Evolutionary conservation across 1,284 basidiomycete species (phyloP), one percentile per base, ranked within the genome.

Genomic region (Agaricales sp.): DNA sequence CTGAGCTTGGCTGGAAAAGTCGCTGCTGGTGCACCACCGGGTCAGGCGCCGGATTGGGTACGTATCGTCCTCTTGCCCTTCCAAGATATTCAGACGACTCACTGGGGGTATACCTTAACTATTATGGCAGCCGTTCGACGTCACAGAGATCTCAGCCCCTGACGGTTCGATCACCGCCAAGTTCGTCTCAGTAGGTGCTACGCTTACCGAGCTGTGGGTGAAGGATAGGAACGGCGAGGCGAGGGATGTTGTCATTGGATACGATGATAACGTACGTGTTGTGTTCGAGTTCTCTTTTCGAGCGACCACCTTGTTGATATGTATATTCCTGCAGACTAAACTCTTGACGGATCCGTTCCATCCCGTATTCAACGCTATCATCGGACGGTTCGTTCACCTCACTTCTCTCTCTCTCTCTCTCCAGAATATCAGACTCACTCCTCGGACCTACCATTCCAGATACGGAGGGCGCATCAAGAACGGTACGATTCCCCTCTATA

Each of bases 151-250:
- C 47, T 65, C 65, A 3, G 68, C 75, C 1, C 70, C 71, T 0
- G 77, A 79, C 58, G 73, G 70, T 2, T 77, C 74, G 18, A 67
- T 77, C 49, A 69, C 67, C 1, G 75, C 75, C 3, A 75, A 71
- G 55, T 77, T 76, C 51, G 73, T 77, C 11, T 72, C 72, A 3
- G 66, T 74, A 49, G 75, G 75, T 13, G 70, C 73, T 22, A 77
- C 73, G 0, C 55, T 77, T 59, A 73, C 71, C 2, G 70, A 75
- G 54, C 59, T 77, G 4, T 74, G 70, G 71, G 73, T 77, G 3
- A 74, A 70, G 51, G 73, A 75, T 54, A 69, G 66, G 57, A 53
- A 62, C 50, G 74, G 74, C 3, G 63, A 67, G 26, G 54, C 61
- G 4, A 63, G 70, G 45, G 73, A 77, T 57, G 65, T 79, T n/a